Conservation (phyloP, 129 eudicot species). For the Helianthus annuus region HanXRQr2.0-SUNRISE NC_035445.2:141741545-141742044, state of each 20-base stretch:
- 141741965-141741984: neutral
- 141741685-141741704: conserved; percentile 79
- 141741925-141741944: neutral
- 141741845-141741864: neutral
- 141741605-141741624: conserved; percentile 30
- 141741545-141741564: conserved; percentile 10
- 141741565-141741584: conserved; percentile 28
- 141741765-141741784: conserved; percentile 98
- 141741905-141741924: neutral
- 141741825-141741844: neutral
- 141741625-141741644: neutral
- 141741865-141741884: conserved; percentile 2
- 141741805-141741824: neutral
- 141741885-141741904: conserved; percentile 1
- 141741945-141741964: neutral
- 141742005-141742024: conserved; percentile 7
- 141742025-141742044: neutral
- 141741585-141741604: conserved; percentile 2
- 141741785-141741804: conserved; percentile 59
- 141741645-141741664: conserved; percentile 16
- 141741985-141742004: neutral
- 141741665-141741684: conserved; percentile 22
- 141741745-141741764: conserved; percentile 97
- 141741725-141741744: conserved; percentile 95
- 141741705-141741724: conserved; percentile 95